Percentiles rank a stretch among this genome's conserved stretches.
phyloP scores from a whole-genome alignment of 1,284 basidiomycete genomes.

The Vanrija sp. region DNA sequence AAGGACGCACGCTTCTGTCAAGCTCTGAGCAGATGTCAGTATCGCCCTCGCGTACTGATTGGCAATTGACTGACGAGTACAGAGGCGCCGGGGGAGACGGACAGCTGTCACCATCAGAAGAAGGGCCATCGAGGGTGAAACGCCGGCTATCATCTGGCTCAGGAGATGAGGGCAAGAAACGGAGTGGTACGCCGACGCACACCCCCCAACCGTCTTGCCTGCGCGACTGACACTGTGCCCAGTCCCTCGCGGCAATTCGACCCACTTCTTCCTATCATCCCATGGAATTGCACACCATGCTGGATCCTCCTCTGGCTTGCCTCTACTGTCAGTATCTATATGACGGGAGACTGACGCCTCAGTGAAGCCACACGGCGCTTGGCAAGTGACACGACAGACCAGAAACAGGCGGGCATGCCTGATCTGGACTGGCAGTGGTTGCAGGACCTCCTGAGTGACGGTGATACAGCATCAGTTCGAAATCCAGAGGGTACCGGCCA shows the following conservation, averaged over 20 bases:
- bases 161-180: too few relatives aligned
- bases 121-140: background rate
- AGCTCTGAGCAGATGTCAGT: constrained; percentile 8
- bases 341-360: background rate
- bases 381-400: background rate
- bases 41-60: too few relatives aligned
- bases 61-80: too few relatives aligned
- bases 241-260: background rate
- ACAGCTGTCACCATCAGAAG: background rate
- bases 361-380: background rate
- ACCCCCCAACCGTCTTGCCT: too few relatives aligned
- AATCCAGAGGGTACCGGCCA: background rate
- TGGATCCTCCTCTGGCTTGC: constrained; percentile 16
- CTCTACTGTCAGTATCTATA: constrained; percentile 10
- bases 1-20: constrained; percentile 3
- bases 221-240: background rate
- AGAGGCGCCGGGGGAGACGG: too few relatives aligned
- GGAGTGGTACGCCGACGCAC: too few relatives aligned
- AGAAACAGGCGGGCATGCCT: background rate
- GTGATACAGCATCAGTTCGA: background rate
- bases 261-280: constrained; percentile 14
- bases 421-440: constrained; percentile 18
- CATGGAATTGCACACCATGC: constrained; percentile 13
- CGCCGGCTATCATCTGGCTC: too few relatives aligned
- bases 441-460: constrained; percentile 12